These are phyloP conservation scores for Byssochlamys sp. DNA, from an alignment of 2,329 filamentous ascomycete genomes.

Conservation along the genomic window DNA sequence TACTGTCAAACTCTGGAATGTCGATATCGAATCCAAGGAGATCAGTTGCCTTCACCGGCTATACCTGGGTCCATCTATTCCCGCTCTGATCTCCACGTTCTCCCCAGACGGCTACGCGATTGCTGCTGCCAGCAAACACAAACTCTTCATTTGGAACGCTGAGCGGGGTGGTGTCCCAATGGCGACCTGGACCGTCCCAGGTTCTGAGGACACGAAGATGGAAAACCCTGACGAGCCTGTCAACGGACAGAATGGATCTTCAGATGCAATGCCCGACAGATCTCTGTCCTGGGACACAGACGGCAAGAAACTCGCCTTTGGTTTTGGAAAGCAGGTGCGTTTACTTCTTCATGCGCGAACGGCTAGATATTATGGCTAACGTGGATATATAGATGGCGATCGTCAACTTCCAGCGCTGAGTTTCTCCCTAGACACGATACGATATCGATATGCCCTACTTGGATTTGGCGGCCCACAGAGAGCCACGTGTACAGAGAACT, in stretches of 20 bases:
- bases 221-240: constrained; percentile 21
- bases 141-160: constrained; percentile 38
- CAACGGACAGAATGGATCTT: constrained; percentile 28
- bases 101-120: constrained; percentile 40
- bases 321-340: constrained; percentile 40
- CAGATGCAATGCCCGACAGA: constrained; percentile 23
- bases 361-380: constrained; percentile 1
- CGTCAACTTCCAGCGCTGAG: constrained; percentile 17
- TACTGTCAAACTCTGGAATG: constrained; percentile 37
- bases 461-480: not conserved
- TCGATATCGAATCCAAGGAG: constrained; percentile 28
- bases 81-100: constrained; percentile 35
- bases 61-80: constrained; percentile 24
- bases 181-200: constrained; percentile 30
- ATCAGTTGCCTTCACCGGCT: constrained; percentile 29
- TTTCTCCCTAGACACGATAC: not conserved
- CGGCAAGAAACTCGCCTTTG: constrained; percentile 45
- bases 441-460: not conserved
- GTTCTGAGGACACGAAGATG: constrained; percentile 21
- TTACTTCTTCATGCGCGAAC: constrained; percentile 1
- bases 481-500: not conserved
- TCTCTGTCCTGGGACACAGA: constrained; percentile 45
- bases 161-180: constrained; percentile 35
- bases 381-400: constrained; percentile 23
- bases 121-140: constrained; percentile 35